phyloP scores from a whole-genome alignment of 2,329 filamentous ascomycete genomes.

The Fonsecaea monophora region DNA sequence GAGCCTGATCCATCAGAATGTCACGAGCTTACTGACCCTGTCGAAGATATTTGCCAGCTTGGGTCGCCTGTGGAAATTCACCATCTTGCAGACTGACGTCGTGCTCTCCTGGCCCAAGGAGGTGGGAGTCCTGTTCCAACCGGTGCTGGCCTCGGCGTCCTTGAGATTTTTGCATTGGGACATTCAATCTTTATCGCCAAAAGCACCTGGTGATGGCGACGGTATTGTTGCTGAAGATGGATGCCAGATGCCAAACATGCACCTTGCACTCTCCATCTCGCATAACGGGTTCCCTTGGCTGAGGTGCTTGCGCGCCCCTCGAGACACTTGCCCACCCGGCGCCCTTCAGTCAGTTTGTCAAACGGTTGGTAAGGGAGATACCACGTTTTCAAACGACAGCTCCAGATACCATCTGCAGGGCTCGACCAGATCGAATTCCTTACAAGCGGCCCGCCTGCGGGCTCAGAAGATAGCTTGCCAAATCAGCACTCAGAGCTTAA shows the following conservation, averaged over 20 bases:
- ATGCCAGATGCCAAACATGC: constrained; percentile 28
- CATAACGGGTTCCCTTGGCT: constrained; percentile 52
- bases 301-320: constrained; percentile 51
- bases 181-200: constrained; percentile 58
- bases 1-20: constrained; percentile 60
- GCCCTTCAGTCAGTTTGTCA: constrained; percentile 53
- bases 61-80: constrained; percentile 56
- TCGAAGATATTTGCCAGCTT: constrained; percentile 60
- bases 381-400: constrained; percentile 49
- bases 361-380: constrained; percentile 47
- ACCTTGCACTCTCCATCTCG: constrained; percentile 44
- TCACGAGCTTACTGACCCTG: constrained; percentile 59
- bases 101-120: constrained; percentile 54
- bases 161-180: constrained; percentile 66
- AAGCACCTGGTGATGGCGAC: background rate
- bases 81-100: constrained; percentile 58
- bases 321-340: constrained; percentile 53
- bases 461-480: constrained; percentile 46
- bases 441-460: constrained; percentile 53
- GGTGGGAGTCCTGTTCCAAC: constrained; percentile 48
- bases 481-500: background rate
- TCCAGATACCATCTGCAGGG: constrained; percentile 41
- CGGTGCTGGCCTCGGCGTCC: constrained; percentile 57
- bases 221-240: background rate
- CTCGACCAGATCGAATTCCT: constrained; percentile 53